phyloP scores from a whole-genome alignment of 2,329 filamentous ascomycete species.

The Xylariaceae sp. region DNA sequence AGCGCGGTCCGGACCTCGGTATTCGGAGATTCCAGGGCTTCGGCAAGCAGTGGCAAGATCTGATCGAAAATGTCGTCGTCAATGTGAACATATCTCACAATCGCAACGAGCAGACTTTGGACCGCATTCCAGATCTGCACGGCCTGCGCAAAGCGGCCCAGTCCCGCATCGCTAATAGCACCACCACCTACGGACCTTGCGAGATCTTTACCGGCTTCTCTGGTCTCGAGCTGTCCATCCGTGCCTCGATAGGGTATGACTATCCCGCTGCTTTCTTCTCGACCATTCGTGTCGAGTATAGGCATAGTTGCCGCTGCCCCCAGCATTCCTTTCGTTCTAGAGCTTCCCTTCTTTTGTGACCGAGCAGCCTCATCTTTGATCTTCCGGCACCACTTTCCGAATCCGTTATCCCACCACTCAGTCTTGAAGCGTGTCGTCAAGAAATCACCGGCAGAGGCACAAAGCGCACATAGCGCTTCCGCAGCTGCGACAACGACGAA shows the following conservation, averaged over 20 bases:
- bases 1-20: slow-evolving; percentile 51
- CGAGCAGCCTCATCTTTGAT: slow-evolving; percentile 38
- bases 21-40: slow-evolving; percentile 40
- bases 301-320: neutral
- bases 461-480: slow-evolving; percentile 62
- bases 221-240: slow-evolving; percentile 22
- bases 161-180: slow-evolving; percentile 29
- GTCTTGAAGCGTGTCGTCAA: slow-evolving; percentile 68
- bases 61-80: slow-evolving; percentile 67
- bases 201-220: slow-evolving; percentile 13
- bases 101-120: slow-evolving; percentile 51
- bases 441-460: slow-evolving; percentile 71
- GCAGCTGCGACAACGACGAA: slow-evolving; percentile 68
- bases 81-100: slow-evolving; percentile 60
- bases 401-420: slow-evolving; percentile 57
- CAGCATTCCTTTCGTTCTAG: slow-evolving; percentile 7
- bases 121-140: slow-evolving; percentile 61
- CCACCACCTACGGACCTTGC: slow-evolving; percentile 8
- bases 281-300: slow-evolving; percentile 4
- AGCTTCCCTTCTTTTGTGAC: slow-evolving; percentile 7
- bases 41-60: slow-evolving; percentile 57
- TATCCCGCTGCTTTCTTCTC: slow-evolving; percentile 17
- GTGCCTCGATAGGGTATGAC: slow-evolving; percentile 28
- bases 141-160: slow-evolving; percentile 57
- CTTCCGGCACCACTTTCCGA: slow-evolving; percentile 46